These are phyloP conservation scores for Epithemia pelagica DNA, from an alignment of 108 stramenopile species.

Conservation along the genomic window DNA sequence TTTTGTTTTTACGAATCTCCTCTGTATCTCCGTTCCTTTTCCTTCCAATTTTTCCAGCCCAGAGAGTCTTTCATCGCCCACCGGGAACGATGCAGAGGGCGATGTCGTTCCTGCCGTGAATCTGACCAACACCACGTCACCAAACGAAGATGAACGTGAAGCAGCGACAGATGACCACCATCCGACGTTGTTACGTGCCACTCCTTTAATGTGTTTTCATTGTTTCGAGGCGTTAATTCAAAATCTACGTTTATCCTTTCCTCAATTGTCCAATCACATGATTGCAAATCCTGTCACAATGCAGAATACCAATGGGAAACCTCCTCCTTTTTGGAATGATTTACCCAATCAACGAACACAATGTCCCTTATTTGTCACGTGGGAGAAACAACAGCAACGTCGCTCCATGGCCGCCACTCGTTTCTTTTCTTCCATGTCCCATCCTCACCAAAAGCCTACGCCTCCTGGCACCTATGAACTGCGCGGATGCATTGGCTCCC, in stretches of 20 bases:
- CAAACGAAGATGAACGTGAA: no score
- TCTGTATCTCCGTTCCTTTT: no score
- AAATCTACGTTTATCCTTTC: slow-evolving; percentile 21
- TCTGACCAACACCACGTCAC: no score
- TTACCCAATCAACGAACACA: slow-evolving; percentile 29
- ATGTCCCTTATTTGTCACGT: slow-evolving; percentile 77
- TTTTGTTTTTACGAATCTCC: no score
- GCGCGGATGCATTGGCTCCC: slow-evolving; percentile 73
- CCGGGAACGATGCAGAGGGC: no score
- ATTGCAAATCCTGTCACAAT: neutral
- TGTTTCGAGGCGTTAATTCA: slow-evolving; percentile 58
- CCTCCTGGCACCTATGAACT: slow-evolving; percentile 30
- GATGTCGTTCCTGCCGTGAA: no score
- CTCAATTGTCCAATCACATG: neutral
- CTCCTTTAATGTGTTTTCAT: slow-evolving; percentile 56
- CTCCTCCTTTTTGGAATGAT: slow-evolving; percentile 15
- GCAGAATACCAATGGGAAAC: neutral
- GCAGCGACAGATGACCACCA: no score
- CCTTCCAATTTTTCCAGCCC: no score
- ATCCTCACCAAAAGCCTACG: slow-evolving; percentile 12
- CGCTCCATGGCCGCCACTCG: neutral
- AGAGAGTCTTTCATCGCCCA: no score
- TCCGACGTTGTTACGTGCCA: no score
- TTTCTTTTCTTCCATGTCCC: neutral
- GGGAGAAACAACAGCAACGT: slow-evolving; percentile 47